Evolutionary conservation across 177 flowering plant species (phyloP).

Genomic region (Viscum album): DNA sequence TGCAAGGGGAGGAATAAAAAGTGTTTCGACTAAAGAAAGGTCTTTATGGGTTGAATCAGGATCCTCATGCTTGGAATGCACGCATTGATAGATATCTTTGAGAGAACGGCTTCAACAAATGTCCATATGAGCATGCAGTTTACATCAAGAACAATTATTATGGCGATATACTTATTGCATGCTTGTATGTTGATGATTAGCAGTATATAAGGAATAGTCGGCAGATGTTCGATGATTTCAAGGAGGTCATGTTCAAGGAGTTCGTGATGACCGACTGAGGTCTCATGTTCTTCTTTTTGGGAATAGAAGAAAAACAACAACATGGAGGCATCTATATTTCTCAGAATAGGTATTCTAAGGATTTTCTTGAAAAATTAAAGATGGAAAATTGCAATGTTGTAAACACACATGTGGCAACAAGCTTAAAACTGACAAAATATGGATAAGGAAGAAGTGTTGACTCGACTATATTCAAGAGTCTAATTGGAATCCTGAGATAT

Average conservation of each 20-base stretch:
- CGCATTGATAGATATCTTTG: constrained; percentile 4
- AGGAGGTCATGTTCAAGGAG: constrained; percentile 3
- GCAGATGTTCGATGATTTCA: neutral
- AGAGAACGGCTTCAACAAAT: neutral
- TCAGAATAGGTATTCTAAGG: constrained; percentile 10
- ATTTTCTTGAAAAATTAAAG: constrained; percentile 5
- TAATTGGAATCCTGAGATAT: constrained; percentile 10
- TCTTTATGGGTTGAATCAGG: constrained; percentile 9
- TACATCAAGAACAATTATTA: neutral
- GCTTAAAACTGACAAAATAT: neutral
- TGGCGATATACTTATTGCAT: neutral
- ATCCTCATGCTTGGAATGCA: constrained; percentile 12
- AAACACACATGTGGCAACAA: neutral
- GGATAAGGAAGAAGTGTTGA: neutral
- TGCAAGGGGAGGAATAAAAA: neutral
- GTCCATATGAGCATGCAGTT: neutral
- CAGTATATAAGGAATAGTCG: neutral
- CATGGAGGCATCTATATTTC: constrained; percentile 1
- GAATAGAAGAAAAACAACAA: constrained; percentile 5
- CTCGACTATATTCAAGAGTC: neutral
- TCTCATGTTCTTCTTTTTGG: neutral
- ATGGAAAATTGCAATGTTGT: constrained; percentile 6
- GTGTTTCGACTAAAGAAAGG: constrained; percentile 2
- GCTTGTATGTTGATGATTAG: neutral
- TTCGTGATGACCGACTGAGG: constrained; percentile 15